Base-by-base conservation (phyloP, 2,329 filamentous ascomycete genomes). In the Tolypocladium tropicale region DNA sequence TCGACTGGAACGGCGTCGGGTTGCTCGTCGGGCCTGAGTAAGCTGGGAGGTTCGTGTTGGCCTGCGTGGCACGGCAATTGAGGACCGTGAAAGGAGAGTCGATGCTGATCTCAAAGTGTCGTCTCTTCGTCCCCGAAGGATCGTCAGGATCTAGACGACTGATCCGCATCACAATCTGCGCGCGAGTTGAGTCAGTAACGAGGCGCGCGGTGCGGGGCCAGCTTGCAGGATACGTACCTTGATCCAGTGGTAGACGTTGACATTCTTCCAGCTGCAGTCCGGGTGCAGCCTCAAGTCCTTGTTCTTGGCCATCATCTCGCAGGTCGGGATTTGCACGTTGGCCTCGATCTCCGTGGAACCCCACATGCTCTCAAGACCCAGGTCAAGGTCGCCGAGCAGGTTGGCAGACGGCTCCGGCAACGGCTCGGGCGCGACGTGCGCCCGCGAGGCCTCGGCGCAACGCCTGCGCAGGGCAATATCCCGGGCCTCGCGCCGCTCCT, bases 21-120 rank as follows among this genome's bases (percentile, higher is more conserved):
- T 75, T 62, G 56, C 74, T 80, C 10, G 83, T 84, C 4, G 71
- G 67, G 25, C 77, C 76, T 7, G 75, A 73, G 69, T 96, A 96
- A 18, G 89, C 88, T 0, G 92, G 92, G 12, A 96, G 79, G 14
- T 85, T 84, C 30, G 88, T 95, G 70, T 96, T 96, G 53, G 89
- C 87, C 68, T 94, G 89, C 0, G 90, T 95, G n/a, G 92, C 91
- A 59, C 89, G 89, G 74, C 92, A 96, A 59, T 92, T 93, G 52
- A 96, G 86, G 50, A 96, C 90, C 59, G 93, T 93, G 68, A 96
- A 93, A 1, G 92, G 92, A 1, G 91, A 96, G 72, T 96, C 92
- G 63, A 96, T 96, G 62, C 90, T 95, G 64, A 96, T 96, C 70
- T 96, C 92, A 63, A 95, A 96, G 68, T 96, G 92, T 36, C 91